These are phyloP conservation scores for Mycena crocata DNA, from an alignment of 768 basidiomycete genomes.

Conservation along the genomic window DNA sequence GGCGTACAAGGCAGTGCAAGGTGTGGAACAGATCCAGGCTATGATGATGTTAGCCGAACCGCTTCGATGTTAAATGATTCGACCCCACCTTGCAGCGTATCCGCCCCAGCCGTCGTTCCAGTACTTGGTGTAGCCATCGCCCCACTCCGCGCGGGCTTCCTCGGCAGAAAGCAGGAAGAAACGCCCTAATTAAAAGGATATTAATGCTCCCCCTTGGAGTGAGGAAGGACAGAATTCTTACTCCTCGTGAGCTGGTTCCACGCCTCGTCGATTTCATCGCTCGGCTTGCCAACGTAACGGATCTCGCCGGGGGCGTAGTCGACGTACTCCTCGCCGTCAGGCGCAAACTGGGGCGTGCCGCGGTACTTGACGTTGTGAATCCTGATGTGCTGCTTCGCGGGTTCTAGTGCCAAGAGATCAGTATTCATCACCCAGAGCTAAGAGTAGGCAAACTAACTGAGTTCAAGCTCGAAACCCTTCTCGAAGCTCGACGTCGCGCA, in stretches of 20 bases:
- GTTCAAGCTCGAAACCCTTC: background rate
- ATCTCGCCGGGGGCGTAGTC: constrained; percentile 1
- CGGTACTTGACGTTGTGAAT: constrained; percentile 4
- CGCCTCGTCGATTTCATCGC: constrained; percentile 12
- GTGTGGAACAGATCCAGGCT: constrained; percentile 10
- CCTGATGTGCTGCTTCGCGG: background rate
- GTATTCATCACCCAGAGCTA: background rate
- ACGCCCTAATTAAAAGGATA: background rate
- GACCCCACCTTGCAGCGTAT: background rate
- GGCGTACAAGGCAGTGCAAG: background rate
- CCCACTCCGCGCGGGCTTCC: constrained; percentile 1
- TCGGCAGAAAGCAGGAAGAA: constrained; percentile 13
- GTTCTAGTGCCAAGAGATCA: background rate
- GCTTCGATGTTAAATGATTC: background rate
- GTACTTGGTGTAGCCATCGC: background rate
- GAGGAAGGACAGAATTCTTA: background rate
- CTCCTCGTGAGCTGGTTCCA: constrained; percentile 8
- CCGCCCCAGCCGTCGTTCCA: constrained; percentile 4
- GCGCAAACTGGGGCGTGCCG: constrained; percentile 3
- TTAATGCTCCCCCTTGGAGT: background rate
- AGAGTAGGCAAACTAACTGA: background rate
- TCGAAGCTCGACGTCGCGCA: constrained; percentile 3
- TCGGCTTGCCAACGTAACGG: background rate
- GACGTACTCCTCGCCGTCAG: constrained; percentile 1
- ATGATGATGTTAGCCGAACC: background rate